These are phyloP conservation scores for Mycena citricolor DNA, from an alignment of 1,284 basidiomycete species.

Conservation along the genomic window DNA sequence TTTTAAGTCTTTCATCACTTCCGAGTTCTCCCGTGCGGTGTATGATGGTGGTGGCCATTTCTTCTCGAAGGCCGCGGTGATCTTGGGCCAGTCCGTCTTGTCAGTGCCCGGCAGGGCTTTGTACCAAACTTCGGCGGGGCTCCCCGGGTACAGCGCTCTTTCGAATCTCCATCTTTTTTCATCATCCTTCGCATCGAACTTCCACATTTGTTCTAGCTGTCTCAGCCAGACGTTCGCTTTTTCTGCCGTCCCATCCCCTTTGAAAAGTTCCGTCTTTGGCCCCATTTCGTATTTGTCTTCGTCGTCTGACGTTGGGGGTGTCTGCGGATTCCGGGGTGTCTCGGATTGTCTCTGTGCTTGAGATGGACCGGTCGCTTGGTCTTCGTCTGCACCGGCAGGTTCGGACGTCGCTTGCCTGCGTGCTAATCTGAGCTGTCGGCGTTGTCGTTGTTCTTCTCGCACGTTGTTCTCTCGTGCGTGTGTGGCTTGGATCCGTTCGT, in stretches of 20 bases:
- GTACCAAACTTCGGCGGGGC: not conserved
- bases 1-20: not conserved
- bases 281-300: not conserved
- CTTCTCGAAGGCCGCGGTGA: not conserved
- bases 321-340: too few species aligned
- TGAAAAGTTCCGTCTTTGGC: conserved; percentile 1
- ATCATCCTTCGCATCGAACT: not conserved
- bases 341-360: too few species aligned
- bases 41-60: not conserved
- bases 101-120: not conserved
- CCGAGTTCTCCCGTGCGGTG: not conserved
- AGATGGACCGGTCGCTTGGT: too few species aligned
- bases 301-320: too few species aligned
- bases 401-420: too few species aligned
- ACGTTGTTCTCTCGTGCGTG: too few species aligned
- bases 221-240: not conserved
- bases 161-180: not conserved
- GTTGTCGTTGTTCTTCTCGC: too few species aligned
- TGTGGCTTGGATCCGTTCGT: too few species aligned
- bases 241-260: not conserved
- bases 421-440: too few species aligned
- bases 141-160: not conserved
- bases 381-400: too few species aligned
- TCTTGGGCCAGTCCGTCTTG: not conserved
- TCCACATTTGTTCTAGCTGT: not conserved